Evolutionary conservation across 768 basidiomycete species (phyloP).

Genomic region (Hericium erinaceus): DNA sequence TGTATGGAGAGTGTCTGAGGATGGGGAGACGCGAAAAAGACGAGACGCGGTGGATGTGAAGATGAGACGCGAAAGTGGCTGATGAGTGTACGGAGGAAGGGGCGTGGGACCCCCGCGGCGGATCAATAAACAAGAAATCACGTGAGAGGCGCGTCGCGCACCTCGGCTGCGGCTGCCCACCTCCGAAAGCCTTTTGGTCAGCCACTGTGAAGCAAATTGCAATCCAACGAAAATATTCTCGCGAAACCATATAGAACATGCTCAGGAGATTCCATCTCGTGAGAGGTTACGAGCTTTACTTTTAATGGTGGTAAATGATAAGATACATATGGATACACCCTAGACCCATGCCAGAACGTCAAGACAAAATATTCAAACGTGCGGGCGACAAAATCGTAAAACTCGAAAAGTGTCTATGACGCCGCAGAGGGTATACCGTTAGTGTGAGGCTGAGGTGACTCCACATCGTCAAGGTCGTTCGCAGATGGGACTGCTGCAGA

Average conservation of each 20-base stretch:
- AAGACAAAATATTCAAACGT: not conserved
- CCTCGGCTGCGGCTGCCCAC: no score
- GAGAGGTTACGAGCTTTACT: no score
- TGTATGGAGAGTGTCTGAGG: not conserved
- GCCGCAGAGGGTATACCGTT: slow-evolving; percentile 4
- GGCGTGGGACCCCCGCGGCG: not conserved
- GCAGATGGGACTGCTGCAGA: slow-evolving; percentile 71
- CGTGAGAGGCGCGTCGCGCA: slow-evolving; percentile 3
- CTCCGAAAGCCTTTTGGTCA: no score
- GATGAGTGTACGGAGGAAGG: not conserved
- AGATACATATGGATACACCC: not conserved
- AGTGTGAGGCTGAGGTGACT: not conserved
- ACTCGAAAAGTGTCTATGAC: not conserved
- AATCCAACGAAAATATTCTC: no score
- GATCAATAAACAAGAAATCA: slow-evolving; percentile 10
- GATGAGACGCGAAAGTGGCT: not conserved
- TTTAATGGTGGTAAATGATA: not conserved
- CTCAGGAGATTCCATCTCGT: no score
- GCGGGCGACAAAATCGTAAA: not conserved
- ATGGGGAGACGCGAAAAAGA: not conserved
- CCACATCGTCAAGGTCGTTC: slow-evolving; percentile 42
- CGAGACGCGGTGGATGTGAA: not conserved
- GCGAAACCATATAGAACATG: no score
- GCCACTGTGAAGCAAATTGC: no score
- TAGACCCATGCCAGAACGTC: not conserved